phyloP scores from a whole-genome alignment of 2,329 filamentous ascomycete genomes.

The Pseudogymnoascus destructans region DNA sequence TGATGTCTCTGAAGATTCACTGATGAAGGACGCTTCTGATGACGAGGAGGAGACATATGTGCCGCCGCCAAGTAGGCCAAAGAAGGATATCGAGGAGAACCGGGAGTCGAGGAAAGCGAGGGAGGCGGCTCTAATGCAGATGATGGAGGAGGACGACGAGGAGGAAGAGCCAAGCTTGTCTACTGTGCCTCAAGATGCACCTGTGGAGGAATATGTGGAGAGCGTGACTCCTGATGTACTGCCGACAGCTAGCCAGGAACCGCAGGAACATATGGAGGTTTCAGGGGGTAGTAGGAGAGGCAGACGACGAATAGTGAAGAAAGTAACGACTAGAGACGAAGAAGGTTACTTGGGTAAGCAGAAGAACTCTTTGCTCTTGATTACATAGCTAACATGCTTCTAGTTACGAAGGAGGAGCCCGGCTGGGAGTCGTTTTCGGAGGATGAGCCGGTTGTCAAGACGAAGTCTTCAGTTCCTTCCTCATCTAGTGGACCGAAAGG shows the following conservation, averaged over 20 bases:
- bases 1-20: constrained; percentile 33
- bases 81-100: constrained; percentile 22
- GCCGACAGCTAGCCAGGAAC: constrained; percentile 31
- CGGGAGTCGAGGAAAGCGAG: constrained; percentile 44
- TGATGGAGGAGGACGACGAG: constrained; percentile 64
- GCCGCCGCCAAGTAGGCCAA: constrained; percentile 27
- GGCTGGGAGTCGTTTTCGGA: constrained; percentile 92
- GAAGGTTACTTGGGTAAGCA: constrained; percentile 74
- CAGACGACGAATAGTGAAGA: constrained; percentile 70
- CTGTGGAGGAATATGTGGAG: constrained; percentile 11
- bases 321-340: constrained; percentile 74
- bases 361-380: constrained; percentile 9
- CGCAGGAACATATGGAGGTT: constrained; percentile 36
- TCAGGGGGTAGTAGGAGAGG: constrained; percentile 59
- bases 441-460: constrained; percentile 55
- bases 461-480: constrained; percentile 30
- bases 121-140: constrained; percentile 52
- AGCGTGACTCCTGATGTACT: background rate
- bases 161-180: constrained; percentile 25
- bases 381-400: constrained; percentile 12
- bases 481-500: constrained; percentile 34
- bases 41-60: constrained; percentile 31
- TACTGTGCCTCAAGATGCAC: background rate
- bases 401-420: constrained; percentile 74
- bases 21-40: constrained; percentile 19